phyloP scores from a whole-genome alignment of 2,329 filamentous ascomycete species.

The Ophiostoma angusticollis region DNA sequence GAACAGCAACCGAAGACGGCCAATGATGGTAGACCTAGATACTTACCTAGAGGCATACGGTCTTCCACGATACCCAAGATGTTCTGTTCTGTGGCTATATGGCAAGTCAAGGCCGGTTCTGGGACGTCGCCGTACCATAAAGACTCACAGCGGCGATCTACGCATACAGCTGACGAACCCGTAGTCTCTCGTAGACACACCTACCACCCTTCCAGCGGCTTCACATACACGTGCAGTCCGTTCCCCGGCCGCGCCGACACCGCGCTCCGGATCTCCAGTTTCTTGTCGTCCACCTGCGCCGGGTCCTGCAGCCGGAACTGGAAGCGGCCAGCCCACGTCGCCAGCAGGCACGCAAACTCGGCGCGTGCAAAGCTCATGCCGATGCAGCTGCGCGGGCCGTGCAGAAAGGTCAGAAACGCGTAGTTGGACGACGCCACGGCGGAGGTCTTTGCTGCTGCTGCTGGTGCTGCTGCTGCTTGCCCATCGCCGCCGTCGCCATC shows the following conservation, averaged over 20 bases:
- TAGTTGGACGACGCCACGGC: slow-evolving; percentile 68
- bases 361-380: slow-evolving; percentile 67
- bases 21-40: too few relatives aligned
- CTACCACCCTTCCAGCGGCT: slow-evolving; percentile 54
- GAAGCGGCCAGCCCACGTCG: slow-evolving; percentile 64
- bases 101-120: too few relatives aligned
- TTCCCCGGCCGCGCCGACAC: slow-evolving; percentile 61
- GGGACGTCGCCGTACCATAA: too few relatives aligned
- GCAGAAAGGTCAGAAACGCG: slow-evolving; percentile 68
- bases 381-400: slow-evolving; percentile 78
- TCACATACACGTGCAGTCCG: slow-evolving; percentile 58
- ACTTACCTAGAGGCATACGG: too few relatives aligned
- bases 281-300: slow-evolving; percentile 51
- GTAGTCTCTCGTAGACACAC: too few relatives aligned
- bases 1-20: too few relatives aligned
- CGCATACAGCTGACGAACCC: too few relatives aligned
- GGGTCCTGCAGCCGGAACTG: slow-evolving; percentile 44
- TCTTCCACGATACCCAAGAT: too few relatives aligned
- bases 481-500: slow-evolving; percentile 35
- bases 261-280: slow-evolving; percentile 53
- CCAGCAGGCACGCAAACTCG: slow-evolving; percentile 75
- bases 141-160: too few relatives aligned
- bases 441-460: slow-evolving; percentile 42
- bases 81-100: too few relatives aligned
- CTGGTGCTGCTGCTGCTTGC: slow-evolving; percentile 22